Conservation (phyloP, 345 rosid species). For the Sonneratia alba region DNA sequence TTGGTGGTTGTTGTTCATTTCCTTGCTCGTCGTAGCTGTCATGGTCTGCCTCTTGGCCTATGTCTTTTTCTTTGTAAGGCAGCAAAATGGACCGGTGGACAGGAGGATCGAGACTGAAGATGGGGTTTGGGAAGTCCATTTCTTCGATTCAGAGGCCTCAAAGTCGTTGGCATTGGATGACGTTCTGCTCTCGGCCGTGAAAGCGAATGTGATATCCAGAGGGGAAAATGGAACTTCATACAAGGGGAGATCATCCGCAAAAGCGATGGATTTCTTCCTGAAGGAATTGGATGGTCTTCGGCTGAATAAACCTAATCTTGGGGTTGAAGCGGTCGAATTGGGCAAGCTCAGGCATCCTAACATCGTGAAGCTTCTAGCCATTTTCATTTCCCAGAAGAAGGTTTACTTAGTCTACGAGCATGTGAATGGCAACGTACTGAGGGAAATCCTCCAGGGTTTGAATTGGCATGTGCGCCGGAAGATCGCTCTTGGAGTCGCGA, state of each 20-base stretch:
- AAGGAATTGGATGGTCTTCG: slow-evolving; percentile 28
- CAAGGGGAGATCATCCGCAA: slow-evolving; percentile 24
- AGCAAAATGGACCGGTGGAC: slow-evolving; percentile 22
- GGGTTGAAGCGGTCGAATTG: slow-evolving; percentile 21
- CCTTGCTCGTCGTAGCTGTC: slow-evolving; percentile 24
- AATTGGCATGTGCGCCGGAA: slow-evolving; percentile 54
- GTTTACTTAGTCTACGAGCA: slow-evolving; percentile 45
- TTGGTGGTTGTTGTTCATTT: slow-evolving; percentile 44
- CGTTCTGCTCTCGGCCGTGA: slow-evolving; percentile 30
- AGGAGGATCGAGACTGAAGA: slow-evolving; percentile 56
- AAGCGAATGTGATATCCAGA: slow-evolving; percentile 35
- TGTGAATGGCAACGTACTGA: slow-evolving; percentile 42
- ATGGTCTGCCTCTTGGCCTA: slow-evolving; percentile 24
- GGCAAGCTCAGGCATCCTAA: slow-evolving; percentile 51
- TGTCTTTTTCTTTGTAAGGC: slow-evolving; percentile 16
- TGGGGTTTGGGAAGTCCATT: slow-evolving; percentile 56
- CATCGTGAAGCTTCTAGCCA: slow-evolving; percentile 40
- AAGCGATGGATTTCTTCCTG: slow-evolving; percentile 29
- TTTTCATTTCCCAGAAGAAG: slow-evolving; percentile 37
- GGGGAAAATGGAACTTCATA: slow-evolving; percentile 21
- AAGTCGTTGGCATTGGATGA: slow-evolving; percentile 33
- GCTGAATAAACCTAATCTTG: slow-evolving; percentile 25
- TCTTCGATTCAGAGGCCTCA: slow-evolving; percentile 37
- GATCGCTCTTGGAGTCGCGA: slow-evolving; percentile 48
- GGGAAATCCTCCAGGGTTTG: slow-evolving; percentile 31